Evolutionary conservation across 2,329 filamentous ascomycete species (phyloP).

Genomic region (Septoria linicola): DNA sequence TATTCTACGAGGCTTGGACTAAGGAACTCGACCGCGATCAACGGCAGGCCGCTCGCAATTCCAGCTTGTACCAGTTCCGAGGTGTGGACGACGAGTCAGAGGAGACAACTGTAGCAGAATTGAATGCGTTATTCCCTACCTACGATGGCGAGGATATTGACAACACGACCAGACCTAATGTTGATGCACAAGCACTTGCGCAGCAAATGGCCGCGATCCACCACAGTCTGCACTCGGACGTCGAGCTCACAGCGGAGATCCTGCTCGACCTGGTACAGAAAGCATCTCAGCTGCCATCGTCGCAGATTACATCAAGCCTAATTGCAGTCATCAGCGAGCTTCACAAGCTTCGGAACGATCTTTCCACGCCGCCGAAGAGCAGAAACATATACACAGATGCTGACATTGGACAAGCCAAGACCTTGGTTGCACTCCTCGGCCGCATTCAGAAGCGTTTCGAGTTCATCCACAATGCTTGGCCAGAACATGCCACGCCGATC

Average conservation of each 20-base stretch:
- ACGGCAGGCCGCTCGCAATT: slow-evolving; percentile 68
- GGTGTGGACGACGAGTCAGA: slow-evolving; percentile 76
- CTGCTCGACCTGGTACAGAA: slow-evolving; percentile 25
- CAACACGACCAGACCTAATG: neutral
- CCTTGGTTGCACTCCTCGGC: slow-evolving; percentile 67
- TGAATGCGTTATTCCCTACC: slow-evolving; percentile 77
- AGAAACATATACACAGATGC: slow-evolving; percentile 82
- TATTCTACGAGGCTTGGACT: slow-evolving; percentile 78
- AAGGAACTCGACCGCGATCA: slow-evolving; percentile 73
- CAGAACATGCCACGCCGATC: slow-evolving; percentile 73
- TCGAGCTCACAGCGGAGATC: slow-evolving; percentile 5
- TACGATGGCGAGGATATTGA: slow-evolving; percentile 57
- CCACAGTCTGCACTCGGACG: slow-evolving; percentile 20
- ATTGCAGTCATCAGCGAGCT: slow-evolving; percentile 4
- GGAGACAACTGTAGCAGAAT: slow-evolving; percentile 69
- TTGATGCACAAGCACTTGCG: slow-evolving; percentile 28
- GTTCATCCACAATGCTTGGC: slow-evolving; percentile 63
- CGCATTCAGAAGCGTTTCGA: slow-evolving; percentile 70
- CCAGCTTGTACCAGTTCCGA: slow-evolving; percentile 78
- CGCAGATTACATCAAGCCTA: slow-evolving; percentile 8
- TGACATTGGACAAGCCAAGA: slow-evolving; percentile 73
- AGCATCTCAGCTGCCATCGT: slow-evolving; percentile 7
- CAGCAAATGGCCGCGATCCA: slow-evolving; percentile 28
- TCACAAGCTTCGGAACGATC: slow-evolving; percentile 4
- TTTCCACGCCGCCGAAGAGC: slow-evolving; percentile 7